Evolutionary conservation across 345 rosid species (phyloP), one percentile per base, ranked within the genome.

Genomic region (Bruguiera gymnorhiza): DNA sequence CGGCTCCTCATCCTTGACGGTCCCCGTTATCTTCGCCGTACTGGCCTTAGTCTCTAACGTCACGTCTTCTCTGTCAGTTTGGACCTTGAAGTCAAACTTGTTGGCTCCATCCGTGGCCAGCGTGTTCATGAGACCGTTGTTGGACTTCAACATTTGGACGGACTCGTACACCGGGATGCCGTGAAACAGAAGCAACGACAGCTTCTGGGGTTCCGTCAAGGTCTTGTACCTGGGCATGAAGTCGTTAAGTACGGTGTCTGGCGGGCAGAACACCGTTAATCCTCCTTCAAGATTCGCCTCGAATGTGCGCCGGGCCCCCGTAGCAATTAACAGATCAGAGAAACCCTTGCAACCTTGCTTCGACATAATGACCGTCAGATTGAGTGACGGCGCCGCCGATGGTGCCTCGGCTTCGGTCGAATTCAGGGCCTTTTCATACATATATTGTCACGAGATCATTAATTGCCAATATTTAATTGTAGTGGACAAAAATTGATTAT

Each of bases 371-470:
- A 63, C 62, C 31, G 80, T 76, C 21, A 76, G 65, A 36, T 76
- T 76, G 0, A 76, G 52, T 31, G 76, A 37, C 37, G 80, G 80
- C 6, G 80, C 76, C 19, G 76, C 72, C 6, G 76, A 63, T 16
- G 80, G 80, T 52, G 80, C 80, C 52, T 76, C 76, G 5, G 80
- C 80, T 63, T 76, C 80, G 3, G 70, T 62, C 23, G 76, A 76
- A 68, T 76, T 67, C 55, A 76, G 30, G 2, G 66, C 60, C 80
- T 76, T 68, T 19, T 23, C 23, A 8, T 4, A 19, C 36, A 43
- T 8, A 19, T 13, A 34, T 63, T 10, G 46, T 39, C 46, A 39
- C 43, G 9, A 8, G 2, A 9, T 8, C 11, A 37, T 37, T 37
- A 8, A 37, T 8, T 32, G 36, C 36, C 43, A 37, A 37, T 37